phyloP scores from a whole-genome alignment of 2,329 filamentous ascomycete genomes.

The Aschersonia sp. region DNA sequence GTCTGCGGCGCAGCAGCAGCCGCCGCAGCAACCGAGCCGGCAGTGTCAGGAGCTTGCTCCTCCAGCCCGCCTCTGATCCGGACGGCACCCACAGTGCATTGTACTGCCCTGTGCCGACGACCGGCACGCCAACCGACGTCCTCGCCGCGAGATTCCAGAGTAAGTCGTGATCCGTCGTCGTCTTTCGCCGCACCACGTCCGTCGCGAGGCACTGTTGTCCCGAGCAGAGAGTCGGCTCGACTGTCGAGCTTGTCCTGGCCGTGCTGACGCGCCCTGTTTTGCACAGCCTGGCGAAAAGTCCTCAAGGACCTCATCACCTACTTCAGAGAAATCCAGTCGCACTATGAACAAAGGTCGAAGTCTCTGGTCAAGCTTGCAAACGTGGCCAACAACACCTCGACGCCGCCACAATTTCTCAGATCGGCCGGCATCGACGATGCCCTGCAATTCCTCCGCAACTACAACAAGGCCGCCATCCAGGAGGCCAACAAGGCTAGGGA shows the following conservation, averaged over 20 bases:
- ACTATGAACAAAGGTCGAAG: slow-evolving; percentile 78
- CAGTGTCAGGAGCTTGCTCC: slow-evolving; percentile 66
- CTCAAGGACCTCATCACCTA: slow-evolving; percentile 90
- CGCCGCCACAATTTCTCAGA: slow-evolving; percentile 61
- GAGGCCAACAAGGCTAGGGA: slow-evolving; percentile 83
- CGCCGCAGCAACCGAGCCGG: slow-evolving; percentile 71
- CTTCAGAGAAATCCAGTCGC: slow-evolving; percentile 79
- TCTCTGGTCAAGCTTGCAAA: slow-evolving; percentile 70
- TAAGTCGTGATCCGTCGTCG: slow-evolving; percentile 23
- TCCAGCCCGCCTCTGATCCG: slow-evolving; percentile 53
- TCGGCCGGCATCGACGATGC: slow-evolving; percentile 83
- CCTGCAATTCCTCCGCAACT: slow-evolving; percentile 61
- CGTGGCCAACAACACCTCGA: slow-evolving; percentile 63
- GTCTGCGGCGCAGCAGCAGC: slow-evolving; percentile 67
- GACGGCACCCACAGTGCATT: slow-evolving; percentile 72
- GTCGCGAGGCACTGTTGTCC: too few relatives aligned
- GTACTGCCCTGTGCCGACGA: slow-evolving; percentile 76
- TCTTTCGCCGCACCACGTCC: not conserved
- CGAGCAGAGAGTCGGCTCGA: too few relatives aligned
- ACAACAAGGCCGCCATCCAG: slow-evolving; percentile 64
- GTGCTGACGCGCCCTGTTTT: not conserved
- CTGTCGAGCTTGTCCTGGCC: not conserved
- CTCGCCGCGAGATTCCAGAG: slow-evolving; percentile 81
- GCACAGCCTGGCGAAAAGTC: slow-evolving; percentile 77
- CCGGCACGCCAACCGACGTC: slow-evolving; percentile 74